phyloP scores from a whole-genome alignment of 352 stramenopile genomes.

The Phytophthora hybrid region DNA sequence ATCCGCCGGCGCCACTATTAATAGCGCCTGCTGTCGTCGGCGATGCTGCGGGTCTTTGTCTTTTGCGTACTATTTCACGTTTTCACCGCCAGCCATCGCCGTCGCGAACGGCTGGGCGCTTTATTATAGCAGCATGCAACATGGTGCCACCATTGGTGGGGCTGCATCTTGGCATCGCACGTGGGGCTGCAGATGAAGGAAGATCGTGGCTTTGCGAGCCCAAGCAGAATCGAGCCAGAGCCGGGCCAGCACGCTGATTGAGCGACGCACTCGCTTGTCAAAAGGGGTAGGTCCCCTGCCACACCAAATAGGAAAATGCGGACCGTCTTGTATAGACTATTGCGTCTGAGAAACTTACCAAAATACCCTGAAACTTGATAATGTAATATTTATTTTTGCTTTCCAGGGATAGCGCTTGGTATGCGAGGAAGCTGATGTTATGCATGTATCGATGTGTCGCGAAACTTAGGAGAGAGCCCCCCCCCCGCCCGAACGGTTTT shows the following conservation, averaged over 20 bases:
- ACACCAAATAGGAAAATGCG: neutral
- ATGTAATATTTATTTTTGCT: no score
- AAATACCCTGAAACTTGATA: no score
- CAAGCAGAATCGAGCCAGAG: slow-evolving; percentile 18
- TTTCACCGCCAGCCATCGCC: neutral
- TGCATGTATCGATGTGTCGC: no score
- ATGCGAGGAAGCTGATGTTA: no score
- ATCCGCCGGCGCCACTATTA: neutral
- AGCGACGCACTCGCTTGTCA: slow-evolving; percentile 9
- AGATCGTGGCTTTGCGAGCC: neutral
- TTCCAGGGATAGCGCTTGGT: no score
- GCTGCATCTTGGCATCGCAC: slow-evolving; percentile 9
- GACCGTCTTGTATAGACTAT: neutral
- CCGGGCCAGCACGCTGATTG: slow-evolving; percentile 17
- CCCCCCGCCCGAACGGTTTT: no score
- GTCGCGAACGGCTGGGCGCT: neutral
- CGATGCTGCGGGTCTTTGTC: neutral
- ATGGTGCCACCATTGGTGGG: no score
- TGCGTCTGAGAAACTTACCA: neutral
- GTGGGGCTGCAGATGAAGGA: slow-evolving; percentile 1
- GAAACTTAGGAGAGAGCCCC: neutral
- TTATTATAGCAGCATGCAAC: neutral
- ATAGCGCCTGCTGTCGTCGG: neutral
- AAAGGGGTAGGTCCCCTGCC: neutral
- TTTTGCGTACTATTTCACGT: neutral